phyloP scores from a whole-genome alignment of 2,329 filamentous ascomycete species.

The Moelleriella libera region DNA sequence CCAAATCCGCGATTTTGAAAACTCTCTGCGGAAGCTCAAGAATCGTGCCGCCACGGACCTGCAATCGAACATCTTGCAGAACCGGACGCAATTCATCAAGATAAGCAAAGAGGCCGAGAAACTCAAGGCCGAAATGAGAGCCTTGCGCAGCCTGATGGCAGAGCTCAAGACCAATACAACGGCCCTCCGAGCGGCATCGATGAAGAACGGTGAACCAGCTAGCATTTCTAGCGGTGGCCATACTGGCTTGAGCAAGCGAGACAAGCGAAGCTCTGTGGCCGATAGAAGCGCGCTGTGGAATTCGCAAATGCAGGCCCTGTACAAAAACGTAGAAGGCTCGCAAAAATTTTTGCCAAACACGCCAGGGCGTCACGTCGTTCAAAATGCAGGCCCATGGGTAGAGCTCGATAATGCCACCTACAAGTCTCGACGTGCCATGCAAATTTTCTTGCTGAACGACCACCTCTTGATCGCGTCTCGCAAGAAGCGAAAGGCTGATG shows the following conservation, averaged over 20 bases:
- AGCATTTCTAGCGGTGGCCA: slow-evolving; percentile 36
- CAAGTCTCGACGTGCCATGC: slow-evolving; percentile 79
- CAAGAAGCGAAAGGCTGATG: slow-evolving; percentile 82
- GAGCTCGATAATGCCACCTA: slow-evolving; percentile 96
- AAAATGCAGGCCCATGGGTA: slow-evolving; percentile 88
- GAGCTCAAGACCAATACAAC: slow-evolving; percentile 73
- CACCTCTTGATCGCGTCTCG: slow-evolving; percentile 81
- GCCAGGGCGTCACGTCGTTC: slow-evolving; percentile 81
- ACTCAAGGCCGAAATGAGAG: slow-evolving; percentile 90
- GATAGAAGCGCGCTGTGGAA: slow-evolving; percentile 55
- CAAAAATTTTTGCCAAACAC: slow-evolving; percentile 92
- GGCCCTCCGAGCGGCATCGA: slow-evolving; percentile 46
- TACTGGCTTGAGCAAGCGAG: slow-evolving; percentile 47
- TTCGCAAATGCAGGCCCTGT: slow-evolving; percentile 60
- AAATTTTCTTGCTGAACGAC: slow-evolving; percentile 87
- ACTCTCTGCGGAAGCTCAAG: slow-evolving; percentile 62
- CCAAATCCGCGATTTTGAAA: slow-evolving; percentile 73
- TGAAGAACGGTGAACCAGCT: slow-evolving; percentile 31
- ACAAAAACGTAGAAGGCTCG: slow-evolving; percentile 94
- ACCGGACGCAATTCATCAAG: slow-evolving; percentile 95
- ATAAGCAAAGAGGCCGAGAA: slow-evolving; percentile 99
- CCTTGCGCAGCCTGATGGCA: slow-evolving; percentile 77
- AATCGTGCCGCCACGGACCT: slow-evolving; percentile 67
- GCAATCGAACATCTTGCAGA: slow-evolving; percentile 92
- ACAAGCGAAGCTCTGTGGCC: slow-evolving; percentile 81